These are phyloP conservation scores for Stereocaulon alpinum DNA, from an alignment of 495 filamentous ascomycete species.

Conservation along the genomic window DNA sequence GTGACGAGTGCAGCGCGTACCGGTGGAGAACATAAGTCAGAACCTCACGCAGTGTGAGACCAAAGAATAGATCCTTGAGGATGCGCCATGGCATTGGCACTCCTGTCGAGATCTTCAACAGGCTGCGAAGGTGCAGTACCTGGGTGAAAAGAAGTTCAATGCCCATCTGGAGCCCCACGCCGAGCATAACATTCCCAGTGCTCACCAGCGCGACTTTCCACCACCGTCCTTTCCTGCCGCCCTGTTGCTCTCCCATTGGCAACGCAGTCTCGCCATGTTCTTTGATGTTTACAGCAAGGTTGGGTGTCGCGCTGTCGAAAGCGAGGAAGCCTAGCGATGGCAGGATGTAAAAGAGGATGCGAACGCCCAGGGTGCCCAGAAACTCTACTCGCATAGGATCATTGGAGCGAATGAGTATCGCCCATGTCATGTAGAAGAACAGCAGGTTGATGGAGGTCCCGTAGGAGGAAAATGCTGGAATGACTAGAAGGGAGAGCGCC, in stretches of 20 bases:
- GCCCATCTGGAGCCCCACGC: slow-evolving; percentile 43
- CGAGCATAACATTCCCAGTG: slow-evolving; percentile 48
- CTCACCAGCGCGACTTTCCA: slow-evolving; percentile 46
- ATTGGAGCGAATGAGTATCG: slow-evolving; percentile 68
- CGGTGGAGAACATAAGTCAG: slow-evolving; percentile 63
- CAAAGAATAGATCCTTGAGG: slow-evolving; percentile 40
- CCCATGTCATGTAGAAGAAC: slow-evolving; percentile 89
- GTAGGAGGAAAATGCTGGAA: slow-evolving; percentile 45
- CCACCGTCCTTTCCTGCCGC: slow-evolving; percentile 32
- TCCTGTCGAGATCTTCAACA: slow-evolving; percentile 45
- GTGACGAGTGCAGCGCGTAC: slow-evolving; percentile 50
- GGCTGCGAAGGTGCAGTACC: slow-evolving; percentile 40
- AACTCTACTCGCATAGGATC: slow-evolving; percentile 67
- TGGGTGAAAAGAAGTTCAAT: slow-evolving; percentile 47
- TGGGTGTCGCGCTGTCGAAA: slow-evolving; percentile 62
- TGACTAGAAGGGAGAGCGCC: slow-evolving; percentile 52
- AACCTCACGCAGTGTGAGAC: slow-evolving; percentile 47
- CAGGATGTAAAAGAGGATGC: slow-evolving; percentile 60
- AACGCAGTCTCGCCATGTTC: slow-evolving; percentile 53
- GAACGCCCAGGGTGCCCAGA: slow-evolving; percentile 53
- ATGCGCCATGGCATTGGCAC: slow-evolving; percentile 55
- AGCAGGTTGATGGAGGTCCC: slow-evolving; percentile 73
- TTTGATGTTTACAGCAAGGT: slow-evolving; percentile 56
- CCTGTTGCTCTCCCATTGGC: slow-evolving; percentile 46
- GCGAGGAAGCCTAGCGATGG: slow-evolving; percentile 65